Base-by-base conservation (phyloP, 768 basidiomycete species). In the Russula griseocarnosa region DNA sequence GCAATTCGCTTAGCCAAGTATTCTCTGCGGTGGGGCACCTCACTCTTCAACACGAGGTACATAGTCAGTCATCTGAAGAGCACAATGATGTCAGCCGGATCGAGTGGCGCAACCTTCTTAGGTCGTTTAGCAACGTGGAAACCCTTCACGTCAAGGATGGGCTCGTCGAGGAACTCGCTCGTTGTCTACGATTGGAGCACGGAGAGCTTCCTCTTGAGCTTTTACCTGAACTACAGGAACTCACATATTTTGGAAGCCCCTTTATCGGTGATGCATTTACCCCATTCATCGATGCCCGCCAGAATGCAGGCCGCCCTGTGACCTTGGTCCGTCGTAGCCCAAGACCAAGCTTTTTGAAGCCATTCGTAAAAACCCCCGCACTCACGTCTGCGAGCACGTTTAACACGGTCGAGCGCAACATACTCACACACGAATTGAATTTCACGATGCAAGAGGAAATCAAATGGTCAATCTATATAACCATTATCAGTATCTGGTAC, bases 361-460 rank as follows among this genome's bases (percentile, higher is more conserved):
- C 34, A 13, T 38, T 4, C 16, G 14, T 38, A 16, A 5, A 13
- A 7, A 14, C 16, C 1, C 38, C 38, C 5, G 44, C 44, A 3
- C 3, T n/a, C 46, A 11, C 22, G 10, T 22, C 46, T 14, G 3
- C 6, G 38, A 7, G 66, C n/a, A 32, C 24, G 13, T 69, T 69
- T 46, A 28, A 64, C 26, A 46, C 6, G 0, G 42, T 28, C 20
- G 84, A 83, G 4, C 77, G 79, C 0, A 83, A 85, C 63, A 76
- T 85, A 55, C 72, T 85, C 60, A 80, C 80, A 5, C 85, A 86
- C 62, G 85, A 86, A 61, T 69, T 86, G 63, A 82, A 82, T 69
- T 84, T 76, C 65, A 86, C 85, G 5, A 85, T 86, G 85, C 69
- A 71, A 24, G 77, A 82, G 68, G 85, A 84, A 1, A 69, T 83